phyloP scores from a whole-genome alignment of 2,329 filamentous ascomycete species.

The Colletotrichum incanum region DNA sequence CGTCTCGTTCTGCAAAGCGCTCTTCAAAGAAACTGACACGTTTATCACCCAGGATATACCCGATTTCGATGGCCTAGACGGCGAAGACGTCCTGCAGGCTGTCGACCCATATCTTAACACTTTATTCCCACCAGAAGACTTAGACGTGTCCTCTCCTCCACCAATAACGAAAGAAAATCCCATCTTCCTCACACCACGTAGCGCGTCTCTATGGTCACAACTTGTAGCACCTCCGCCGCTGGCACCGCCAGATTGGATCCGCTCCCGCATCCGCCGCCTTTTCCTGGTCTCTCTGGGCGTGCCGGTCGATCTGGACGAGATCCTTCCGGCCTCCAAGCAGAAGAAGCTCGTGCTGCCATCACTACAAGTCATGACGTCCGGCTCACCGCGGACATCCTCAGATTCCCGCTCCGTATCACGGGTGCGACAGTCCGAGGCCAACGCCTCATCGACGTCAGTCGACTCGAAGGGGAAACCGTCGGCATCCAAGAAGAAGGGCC shows the following conservation, averaged over 20 bases:
- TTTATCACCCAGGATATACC: constrained; percentile 70
- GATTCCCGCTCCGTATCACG: constrained; percentile 67
- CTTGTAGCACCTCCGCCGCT: constrained; percentile 94
- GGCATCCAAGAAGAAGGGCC: constrained; percentile 65
- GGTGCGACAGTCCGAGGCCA: constrained; percentile 63
- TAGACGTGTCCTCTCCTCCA: constrained; percentile 66
- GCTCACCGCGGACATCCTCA: constrained; percentile 69
- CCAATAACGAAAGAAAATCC: constrained; percentile 70
- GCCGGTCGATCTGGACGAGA: constrained; percentile 96
- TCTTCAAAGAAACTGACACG: constrained; percentile 46
- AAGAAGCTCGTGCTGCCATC: constrained; percentile 97
- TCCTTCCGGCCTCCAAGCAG: constrained; percentile 95
- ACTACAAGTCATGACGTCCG: constrained; percentile 68
- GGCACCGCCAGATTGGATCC: constrained; percentile 97
- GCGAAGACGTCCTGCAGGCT: constrained; percentile 73
- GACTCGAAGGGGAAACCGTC: constrained; percentile 72
- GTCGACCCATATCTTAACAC: constrained; percentile 77
- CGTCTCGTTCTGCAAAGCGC: too few relatives aligned
- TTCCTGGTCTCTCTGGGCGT: constrained; percentile 97
- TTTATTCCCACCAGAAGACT: constrained; percentile 74
- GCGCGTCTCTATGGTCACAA: constrained; percentile 95
- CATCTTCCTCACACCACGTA: constrained; percentile 88
- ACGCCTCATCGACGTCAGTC: constrained; percentile 71
- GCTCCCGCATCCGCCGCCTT: constrained; percentile 92
- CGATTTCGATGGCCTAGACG: constrained; percentile 75